phyloP scores from a whole-genome alignment of 1,284 basidiomycete genomes.

The Sanguinoderma infundibulare region DNA sequence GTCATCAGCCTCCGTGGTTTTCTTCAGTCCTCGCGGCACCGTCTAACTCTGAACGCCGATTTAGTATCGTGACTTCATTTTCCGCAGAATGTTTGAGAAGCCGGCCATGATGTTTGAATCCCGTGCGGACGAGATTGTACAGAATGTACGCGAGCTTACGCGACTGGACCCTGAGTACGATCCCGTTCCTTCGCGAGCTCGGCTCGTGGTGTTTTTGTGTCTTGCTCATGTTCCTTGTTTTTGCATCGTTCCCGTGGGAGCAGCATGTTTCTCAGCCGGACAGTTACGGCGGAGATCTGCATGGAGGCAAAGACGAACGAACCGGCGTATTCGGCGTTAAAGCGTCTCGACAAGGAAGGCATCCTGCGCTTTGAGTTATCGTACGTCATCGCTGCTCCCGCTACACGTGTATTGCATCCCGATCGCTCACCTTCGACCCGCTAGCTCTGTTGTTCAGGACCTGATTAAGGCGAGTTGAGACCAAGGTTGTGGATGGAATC shows the following conservation, averaged over 20 bases:
- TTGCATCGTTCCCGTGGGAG: constrained; percentile 1
- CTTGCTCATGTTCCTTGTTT: constrained; percentile 18
- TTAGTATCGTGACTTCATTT: constrained; percentile 80
- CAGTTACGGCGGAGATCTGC: constrained; percentile 77
- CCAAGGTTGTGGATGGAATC: not conserved
- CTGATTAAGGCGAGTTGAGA: constrained; percentile 56
- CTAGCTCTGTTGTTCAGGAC: constrained; percentile 59
- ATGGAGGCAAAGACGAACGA: constrained; percentile 77
- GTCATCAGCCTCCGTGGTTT: constrained; percentile 7
- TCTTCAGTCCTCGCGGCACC: constrained; percentile 11
- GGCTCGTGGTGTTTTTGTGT: constrained; percentile 3
- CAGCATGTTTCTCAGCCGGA: constrained; percentile 80
- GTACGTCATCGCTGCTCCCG: constrained; percentile 42
- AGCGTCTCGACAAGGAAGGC: constrained; percentile 62
- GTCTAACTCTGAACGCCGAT: constrained; percentile 4
- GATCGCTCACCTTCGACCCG: constrained; percentile 4
- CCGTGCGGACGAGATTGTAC: constrained; percentile 63
- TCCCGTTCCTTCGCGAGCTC: constrained; percentile 16
- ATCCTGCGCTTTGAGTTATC: constrained; percentile 59
- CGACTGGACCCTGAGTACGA: constrained; percentile 66
- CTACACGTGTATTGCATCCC: constrained; percentile 11
- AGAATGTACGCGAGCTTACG: constrained; percentile 70
- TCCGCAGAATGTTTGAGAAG: constrained; percentile 81
- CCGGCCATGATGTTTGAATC: constrained; percentile 52
- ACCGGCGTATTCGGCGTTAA: constrained; percentile 66